Percentiles rank a stretch among this genome's conserved stretches.
Conservation (phyloP, 192 early-diverging fungal genomes). For the Linnemannia exigua region DNA sequence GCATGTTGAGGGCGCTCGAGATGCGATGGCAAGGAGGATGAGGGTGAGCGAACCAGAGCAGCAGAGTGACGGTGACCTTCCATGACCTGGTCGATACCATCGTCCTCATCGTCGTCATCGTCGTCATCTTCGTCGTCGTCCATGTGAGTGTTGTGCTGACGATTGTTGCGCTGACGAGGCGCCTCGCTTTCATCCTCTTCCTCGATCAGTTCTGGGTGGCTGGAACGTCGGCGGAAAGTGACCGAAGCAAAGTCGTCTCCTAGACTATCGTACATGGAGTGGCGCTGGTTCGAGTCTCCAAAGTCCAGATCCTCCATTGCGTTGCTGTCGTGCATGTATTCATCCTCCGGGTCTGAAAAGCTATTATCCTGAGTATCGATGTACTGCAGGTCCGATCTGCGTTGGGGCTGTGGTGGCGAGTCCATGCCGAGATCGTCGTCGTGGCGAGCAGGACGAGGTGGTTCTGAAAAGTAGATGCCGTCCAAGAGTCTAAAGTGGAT, state of each 20-base stretch:
- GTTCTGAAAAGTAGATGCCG: slow-evolving; percentile 24
- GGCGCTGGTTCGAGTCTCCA: neutral
- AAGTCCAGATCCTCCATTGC: slow-evolving; percentile 17
- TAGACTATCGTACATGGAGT: neutral
- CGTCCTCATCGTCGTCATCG: slow-evolving; percentile 29
- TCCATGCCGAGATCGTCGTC: slow-evolving; percentile 25
- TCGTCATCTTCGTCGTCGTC: slow-evolving; percentile 3
- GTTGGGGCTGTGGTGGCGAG: neutral
- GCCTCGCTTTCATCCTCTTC: slow-evolving; percentile 14
- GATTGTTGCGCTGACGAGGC: neutral
- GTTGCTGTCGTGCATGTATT: neutral
- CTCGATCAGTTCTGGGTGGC: slow-evolving; percentile 13
- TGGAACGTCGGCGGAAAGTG: neutral
- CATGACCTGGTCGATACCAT: slow-evolving; percentile 33
- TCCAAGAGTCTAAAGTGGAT: slow-evolving; percentile 45
- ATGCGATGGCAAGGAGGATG: slow-evolving; percentile 5
- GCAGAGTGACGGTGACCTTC: slow-evolving; percentile 20
- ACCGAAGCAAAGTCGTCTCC: slow-evolving; percentile 22
- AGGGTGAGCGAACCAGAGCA: neutral
- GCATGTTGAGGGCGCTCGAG: slow-evolving; percentile 45
- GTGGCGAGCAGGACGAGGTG: neutral
- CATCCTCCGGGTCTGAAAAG: slow-evolving; percentile 3
- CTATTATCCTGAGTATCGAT: neutral
- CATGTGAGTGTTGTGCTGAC: neutral
- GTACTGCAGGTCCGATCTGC: neutral